Evolutionary conservation across 2,329 filamentous ascomycete species (phyloP).

Genomic region (Chaetomiaceae sp.): DNA sequence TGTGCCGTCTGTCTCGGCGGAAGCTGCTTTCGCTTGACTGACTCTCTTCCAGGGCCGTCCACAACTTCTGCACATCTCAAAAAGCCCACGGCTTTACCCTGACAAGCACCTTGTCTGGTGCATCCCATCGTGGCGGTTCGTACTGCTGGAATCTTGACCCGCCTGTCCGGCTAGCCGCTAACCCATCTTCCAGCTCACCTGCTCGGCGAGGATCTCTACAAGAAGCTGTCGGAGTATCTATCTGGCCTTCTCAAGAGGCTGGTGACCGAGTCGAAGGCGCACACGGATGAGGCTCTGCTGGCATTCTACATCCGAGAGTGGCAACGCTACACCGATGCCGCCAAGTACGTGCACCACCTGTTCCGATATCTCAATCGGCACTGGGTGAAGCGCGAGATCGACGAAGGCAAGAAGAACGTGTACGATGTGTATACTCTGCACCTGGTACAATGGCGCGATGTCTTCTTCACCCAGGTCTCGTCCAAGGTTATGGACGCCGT

Average conservation of each 20-base stretch:
- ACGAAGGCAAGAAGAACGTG: conserved; percentile 96
- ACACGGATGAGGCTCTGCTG: conserved; percentile 84
- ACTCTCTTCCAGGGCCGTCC: conserved; percentile 62
- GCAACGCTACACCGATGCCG: conserved; percentile 89
- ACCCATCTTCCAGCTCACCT: conserved; percentile 64
- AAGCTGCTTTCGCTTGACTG: conserved; percentile 26
- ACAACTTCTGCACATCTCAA: conserved; percentile 98
- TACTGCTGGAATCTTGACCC: conserved; percentile 3
- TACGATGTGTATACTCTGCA: conserved; percentile 98
- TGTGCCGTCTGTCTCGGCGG: background rate
- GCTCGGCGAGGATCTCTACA: conserved; percentile 92
- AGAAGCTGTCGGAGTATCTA: conserved; percentile 82
- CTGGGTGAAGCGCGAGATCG: conserved; percentile 98
- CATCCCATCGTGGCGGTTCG: conserved; percentile 19
- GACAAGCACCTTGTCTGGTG: conserved; percentile 13
- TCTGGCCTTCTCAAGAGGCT: conserved; percentile 68
- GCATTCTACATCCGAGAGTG: conserved; percentile 95
- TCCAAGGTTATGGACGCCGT: conserved; percentile 92
- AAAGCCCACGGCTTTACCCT: conserved; percentile 67
- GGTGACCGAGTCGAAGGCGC: conserved; percentile 64
- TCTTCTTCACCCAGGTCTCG: conserved; percentile 80
- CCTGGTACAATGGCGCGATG: conserved; percentile 88
- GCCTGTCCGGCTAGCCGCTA: too few species aligned
- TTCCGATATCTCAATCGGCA: conserved; percentile 96
- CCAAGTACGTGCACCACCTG: conserved; percentile 94